A percentile compares a stretch with the other conserved stretches of the same genome.
Evolutionary conservation across 805 yeast species (phyloP).

Genomic region (Suhomyces canberraensis): DNA sequence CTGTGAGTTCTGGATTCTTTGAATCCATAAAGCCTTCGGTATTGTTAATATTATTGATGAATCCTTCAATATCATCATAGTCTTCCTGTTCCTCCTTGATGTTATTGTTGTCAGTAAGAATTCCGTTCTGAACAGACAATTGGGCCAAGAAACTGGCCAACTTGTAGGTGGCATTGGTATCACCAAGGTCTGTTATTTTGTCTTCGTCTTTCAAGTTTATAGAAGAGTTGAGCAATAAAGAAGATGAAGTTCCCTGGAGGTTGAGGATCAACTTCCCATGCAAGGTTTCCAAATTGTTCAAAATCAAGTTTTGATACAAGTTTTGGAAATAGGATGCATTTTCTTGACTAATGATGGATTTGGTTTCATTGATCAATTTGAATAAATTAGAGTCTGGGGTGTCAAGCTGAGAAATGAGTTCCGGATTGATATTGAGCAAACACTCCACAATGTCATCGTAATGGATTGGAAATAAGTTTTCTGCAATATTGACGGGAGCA

Average conservation of each 20-base stretch:
- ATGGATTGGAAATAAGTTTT: conserved; percentile 33
- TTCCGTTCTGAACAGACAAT: conserved; percentile 61
- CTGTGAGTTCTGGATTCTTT: conserved; percentile 25
- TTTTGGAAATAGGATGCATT: conserved; percentile 21
- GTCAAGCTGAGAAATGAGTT: conserved; percentile 35
- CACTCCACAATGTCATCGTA: conserved; percentile 43
- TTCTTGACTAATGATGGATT: conserved; percentile 35
- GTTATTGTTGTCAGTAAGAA: conserved; percentile 45
- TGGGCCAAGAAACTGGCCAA: conserved; percentile 72
- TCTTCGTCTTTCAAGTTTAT: conserved; percentile 12
- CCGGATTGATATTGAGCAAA: conserved; percentile 47
- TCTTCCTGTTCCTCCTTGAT: conserved; percentile 15
- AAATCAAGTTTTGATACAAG: conserved; percentile 33
- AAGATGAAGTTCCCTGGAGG: conserved; percentile 15
- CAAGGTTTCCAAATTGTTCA: conserved; percentile 34
- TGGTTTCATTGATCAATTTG: conserved; percentile 46
- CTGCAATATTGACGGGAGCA: conserved; percentile 6
- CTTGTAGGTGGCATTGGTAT: conserved; percentile 28
- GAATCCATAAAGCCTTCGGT: conserved; percentile 14
- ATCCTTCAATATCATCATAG: conserved; percentile 12
- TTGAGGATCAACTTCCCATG: conserved; percentile 27
- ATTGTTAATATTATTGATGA: conserved; percentile 41
- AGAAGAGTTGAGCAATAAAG: conserved; percentile 10
- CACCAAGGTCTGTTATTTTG: conserved; percentile 13
- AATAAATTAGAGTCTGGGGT: conserved; percentile 33